Conservation (phyloP, 352 stramenopile genomes). For the Globisporangium nagaii region DNA sequence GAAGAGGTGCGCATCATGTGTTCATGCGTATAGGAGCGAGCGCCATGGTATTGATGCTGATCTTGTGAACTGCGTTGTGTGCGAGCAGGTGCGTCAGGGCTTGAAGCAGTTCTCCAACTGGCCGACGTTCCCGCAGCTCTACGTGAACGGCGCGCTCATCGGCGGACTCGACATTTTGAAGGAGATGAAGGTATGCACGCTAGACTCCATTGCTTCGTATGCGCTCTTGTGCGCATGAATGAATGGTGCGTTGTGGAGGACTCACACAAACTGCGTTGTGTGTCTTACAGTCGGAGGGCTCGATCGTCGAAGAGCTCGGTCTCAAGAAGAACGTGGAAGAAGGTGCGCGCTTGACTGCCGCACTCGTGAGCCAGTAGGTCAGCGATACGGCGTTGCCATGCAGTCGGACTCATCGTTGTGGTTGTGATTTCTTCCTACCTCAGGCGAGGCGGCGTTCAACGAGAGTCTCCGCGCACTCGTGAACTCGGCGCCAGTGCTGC, state of each 20-base stretch:
- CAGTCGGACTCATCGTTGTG: too few species aligned
- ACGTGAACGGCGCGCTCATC: constrained; percentile 96
- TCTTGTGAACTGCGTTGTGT: background rate
- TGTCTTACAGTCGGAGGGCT: constrained; percentile 37
- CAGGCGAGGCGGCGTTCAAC: constrained; percentile 71
- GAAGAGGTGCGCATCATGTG: constrained; percentile 51
- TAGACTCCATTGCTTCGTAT: background rate
- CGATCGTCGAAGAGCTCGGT: constrained; percentile 72
- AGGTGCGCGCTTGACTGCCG: constrained; percentile 1
- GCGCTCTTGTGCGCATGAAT: background rate
- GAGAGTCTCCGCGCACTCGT: constrained; percentile 85
- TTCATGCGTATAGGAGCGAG: too few species aligned
- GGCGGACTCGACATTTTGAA: constrained; percentile 97
- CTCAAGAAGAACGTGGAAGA: constrained; percentile 69
- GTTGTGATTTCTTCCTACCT: constrained; percentile 10
- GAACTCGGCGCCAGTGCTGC: constrained; percentile 86
- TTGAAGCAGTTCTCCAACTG: constrained; percentile 97
- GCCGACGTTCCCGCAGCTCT: constrained; percentile 98
- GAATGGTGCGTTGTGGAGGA: background rate
- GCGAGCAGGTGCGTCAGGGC: constrained; percentile 86
- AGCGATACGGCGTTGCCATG: too few species aligned
- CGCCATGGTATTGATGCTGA: background rate
- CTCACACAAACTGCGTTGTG: background rate
- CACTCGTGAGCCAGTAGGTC: too few species aligned
- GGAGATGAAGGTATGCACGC: constrained; percentile 90